Conservation (phyloP, 2,329 filamentous ascomycete genomes). For the Apiospora aurea region DNA sequence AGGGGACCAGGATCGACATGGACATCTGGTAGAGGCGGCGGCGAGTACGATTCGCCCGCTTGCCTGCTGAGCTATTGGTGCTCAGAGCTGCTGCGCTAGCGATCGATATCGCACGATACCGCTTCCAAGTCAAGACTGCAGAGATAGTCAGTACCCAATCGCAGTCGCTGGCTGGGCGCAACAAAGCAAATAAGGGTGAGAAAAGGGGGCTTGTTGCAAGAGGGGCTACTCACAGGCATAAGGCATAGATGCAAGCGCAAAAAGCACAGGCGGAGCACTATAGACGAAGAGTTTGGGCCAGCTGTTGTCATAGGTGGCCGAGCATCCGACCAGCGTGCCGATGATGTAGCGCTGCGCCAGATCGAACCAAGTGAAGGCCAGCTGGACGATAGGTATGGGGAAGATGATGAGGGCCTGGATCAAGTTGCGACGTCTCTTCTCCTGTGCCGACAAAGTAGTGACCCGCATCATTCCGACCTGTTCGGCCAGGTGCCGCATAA, state of each 20-base stretch:
- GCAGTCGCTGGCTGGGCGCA: not conserved
- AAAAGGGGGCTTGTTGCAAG: too few species aligned
- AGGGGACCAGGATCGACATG: slow-evolving; percentile 58
- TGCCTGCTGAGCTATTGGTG: slow-evolving; percentile 48
- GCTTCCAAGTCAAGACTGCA: slow-evolving; percentile 51
- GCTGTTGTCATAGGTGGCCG: slow-evolving; percentile 49
- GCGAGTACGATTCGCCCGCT: slow-evolving; percentile 55
- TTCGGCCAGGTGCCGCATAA: slow-evolving; percentile 60
- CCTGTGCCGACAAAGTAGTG: slow-evolving; percentile 46
- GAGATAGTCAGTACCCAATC: not conserved
- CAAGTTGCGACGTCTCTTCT: slow-evolving; percentile 51
- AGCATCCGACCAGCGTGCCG: slow-evolving; percentile 58
- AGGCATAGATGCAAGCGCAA: slow-evolving; percentile 51
- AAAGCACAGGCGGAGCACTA: slow-evolving; percentile 52
- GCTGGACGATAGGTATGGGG: slow-evolving; percentile 57
- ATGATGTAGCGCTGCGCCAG: slow-evolving; percentile 57
- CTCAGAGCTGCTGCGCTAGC: slow-evolving; percentile 48
- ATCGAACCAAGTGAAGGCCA: slow-evolving; percentile 56
- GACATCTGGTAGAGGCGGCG: slow-evolving; percentile 64
- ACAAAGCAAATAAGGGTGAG: not conserved
- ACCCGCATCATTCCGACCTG: slow-evolving; percentile 56
- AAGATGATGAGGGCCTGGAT: slow-evolving; percentile 63
- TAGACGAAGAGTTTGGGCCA: slow-evolving; percentile 60
- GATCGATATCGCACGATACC: slow-evolving; percentile 55
- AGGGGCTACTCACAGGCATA: slow-evolving; percentile 54